phyloP scores from a whole-genome alignment of 2,329 filamentous ascomycete genomes.

The Microdochium trichocladiopsis region DNA sequence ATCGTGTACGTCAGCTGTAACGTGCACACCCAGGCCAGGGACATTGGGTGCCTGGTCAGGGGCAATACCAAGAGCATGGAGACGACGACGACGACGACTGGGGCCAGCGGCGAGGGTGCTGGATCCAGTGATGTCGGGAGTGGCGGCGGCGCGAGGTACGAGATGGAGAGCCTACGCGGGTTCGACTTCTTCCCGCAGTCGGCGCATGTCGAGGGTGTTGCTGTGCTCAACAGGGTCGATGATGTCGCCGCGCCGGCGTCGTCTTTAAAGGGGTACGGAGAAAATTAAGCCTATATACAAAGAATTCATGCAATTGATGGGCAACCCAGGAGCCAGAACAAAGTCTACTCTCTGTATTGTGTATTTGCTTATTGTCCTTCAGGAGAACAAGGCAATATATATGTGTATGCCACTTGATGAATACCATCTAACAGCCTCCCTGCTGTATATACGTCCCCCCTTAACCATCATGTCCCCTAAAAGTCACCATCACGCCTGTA shows the following conservation, averaged over 20 bases:
- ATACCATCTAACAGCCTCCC: no score
- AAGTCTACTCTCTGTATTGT: no score
- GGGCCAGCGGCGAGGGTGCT: conserved; percentile 10
- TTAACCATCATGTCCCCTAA: no score
- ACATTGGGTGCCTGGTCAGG: conserved; percentile 80
- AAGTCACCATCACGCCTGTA: no score
- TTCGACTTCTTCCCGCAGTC: conserved; percentile 98
- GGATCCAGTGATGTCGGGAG: conserved; percentile 19
- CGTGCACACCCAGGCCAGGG: conserved; percentile 92
- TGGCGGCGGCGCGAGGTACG: conserved; percentile 47
- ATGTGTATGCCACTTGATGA: no score
- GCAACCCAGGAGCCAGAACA: background rate
- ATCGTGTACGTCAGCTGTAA: conserved; percentile 97
- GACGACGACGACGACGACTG: no score
- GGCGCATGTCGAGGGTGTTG: conserved; percentile 62
- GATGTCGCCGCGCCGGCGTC: conserved; percentile 5
- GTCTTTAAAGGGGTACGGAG: background rate
- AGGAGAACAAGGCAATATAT: no score
- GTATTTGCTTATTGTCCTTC: no score
- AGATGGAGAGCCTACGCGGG: conserved; percentile 82
- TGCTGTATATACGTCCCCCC: no score
- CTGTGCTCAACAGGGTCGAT: conserved; percentile 53
- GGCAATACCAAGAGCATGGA: conserved; percentile 23
- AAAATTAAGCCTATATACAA: no score
- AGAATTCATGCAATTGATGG: no score